phyloP scores from a whole-genome alignment of 441 rosid species.

The Bruguiera hainesii region DNA sequence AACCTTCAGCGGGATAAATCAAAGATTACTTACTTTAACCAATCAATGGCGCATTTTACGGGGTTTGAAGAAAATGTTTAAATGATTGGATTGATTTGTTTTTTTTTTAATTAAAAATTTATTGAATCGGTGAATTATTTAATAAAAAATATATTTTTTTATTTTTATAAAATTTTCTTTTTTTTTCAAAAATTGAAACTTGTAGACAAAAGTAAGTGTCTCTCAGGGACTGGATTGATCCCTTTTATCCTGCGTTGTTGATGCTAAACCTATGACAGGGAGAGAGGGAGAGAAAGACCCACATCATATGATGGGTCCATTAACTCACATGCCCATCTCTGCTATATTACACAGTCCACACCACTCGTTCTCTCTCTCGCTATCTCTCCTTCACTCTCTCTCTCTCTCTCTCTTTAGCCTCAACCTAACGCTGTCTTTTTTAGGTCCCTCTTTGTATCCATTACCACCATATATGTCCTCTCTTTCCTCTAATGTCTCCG shows the following conservation, averaged over 20 bases:
- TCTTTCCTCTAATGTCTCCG: conserved; percentile 16
- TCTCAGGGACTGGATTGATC: no score
- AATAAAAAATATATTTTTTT: no score
- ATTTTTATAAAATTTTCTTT: no score
- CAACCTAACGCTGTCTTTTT: conserved; percentile 38
- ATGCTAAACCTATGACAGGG: conserved; percentile 5
- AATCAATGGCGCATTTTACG: neutral
- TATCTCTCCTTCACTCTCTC: conserved; percentile 22
- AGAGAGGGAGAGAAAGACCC: conserved; percentile 23
- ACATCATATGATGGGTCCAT: conserved; percentile 40
- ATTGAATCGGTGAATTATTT: no score
- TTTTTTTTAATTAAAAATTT: no score
- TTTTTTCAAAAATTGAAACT: neutral
- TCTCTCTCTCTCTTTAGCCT: neutral
- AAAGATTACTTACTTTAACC: neutral
- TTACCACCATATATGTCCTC: conserved; percentile 25
- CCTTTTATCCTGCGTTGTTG: no score
- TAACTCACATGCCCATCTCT: conserved; percentile 29
- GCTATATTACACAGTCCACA: conserved; percentile 31
- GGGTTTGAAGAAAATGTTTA: conserved; percentile 11
- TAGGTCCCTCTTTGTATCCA: conserved; percentile 31
- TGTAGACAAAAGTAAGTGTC: no score
- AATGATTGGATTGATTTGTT: conserved; percentile 14
- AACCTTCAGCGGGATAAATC: neutral
- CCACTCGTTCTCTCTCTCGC: conserved; percentile 21